Percentiles rank a stretch among this genome's conserved stretches.
Evolutionary conservation across 108 stramenopile species (phyloP).

Genomic region (Discostella stelligeroides): DNA sequence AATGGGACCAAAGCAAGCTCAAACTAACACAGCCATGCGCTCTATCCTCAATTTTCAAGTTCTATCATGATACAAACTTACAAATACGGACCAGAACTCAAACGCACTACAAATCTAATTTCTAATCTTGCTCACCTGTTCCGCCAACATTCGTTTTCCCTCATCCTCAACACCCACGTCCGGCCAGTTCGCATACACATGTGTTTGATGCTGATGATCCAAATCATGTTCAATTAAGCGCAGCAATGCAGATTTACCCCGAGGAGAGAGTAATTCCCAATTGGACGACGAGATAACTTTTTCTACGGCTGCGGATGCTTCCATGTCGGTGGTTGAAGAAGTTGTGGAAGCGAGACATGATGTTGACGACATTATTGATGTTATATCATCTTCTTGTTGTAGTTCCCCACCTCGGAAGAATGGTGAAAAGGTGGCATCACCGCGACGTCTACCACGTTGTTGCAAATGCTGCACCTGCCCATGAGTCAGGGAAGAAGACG

Average conservation of each 20-base stretch:
- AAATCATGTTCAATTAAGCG: constrained; percentile 62
- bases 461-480: neutral
- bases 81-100: neutral
- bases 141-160: constrained; percentile 69
- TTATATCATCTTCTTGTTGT: neutral
- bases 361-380: constrained; percentile 2
- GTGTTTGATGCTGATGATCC: constrained; percentile 56
- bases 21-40: too few species aligned
- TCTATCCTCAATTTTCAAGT: too few species aligned
- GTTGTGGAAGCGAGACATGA: constrained; percentile 8
- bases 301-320: constrained; percentile 15
- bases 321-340: constrained; percentile 18
- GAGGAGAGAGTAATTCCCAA: constrained; percentile 64
- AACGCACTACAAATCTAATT: neutral
- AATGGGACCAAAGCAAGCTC: too few species aligned
- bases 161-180: constrained; percentile 76
- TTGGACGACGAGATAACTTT: constrained; percentile 54
- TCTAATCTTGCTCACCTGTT: constrained; percentile 60
- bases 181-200: constrained; percentile 92
- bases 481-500: neutral
- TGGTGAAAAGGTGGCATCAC: neutral
- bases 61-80: too few species aligned
- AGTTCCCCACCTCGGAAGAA: neutral
- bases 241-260: constrained; percentile 63
- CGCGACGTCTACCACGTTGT: too few species aligned